Conservation (phyloP, 768 basidiomycete genomes). For the Postia placenta region DNA sequence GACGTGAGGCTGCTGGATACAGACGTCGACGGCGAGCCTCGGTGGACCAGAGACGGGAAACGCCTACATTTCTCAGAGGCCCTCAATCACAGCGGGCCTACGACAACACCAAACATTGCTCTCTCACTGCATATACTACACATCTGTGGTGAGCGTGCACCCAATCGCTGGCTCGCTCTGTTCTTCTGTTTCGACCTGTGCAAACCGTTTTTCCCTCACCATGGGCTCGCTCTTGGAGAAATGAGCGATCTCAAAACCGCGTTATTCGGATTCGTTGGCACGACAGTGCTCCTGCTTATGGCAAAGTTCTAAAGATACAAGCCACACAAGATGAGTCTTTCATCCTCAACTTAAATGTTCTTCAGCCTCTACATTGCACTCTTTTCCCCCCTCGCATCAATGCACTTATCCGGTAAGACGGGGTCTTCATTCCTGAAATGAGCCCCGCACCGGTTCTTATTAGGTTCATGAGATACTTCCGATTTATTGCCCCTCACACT, state of each 20-base stretch:
- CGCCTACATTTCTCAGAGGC: too few species aligned
- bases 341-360: constrained; percentile 16
- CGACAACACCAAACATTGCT: too few species aligned
- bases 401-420: constrained; percentile 65
- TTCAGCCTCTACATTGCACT: constrained; percentile 51
- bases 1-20: too few species aligned
- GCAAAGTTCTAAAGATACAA: constrained; percentile 61
- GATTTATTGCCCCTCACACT: constrained; percentile 52
- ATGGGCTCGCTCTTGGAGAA: neutral
- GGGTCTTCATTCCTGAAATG: constrained; percentile 62
- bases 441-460: constrained; percentile 53
- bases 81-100: too few species aligned
- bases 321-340: constrained; percentile 26
- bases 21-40: too few species aligned
- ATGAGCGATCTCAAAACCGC: constrained; percentile 41
- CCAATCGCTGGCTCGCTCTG: too few species aligned
- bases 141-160: too few species aligned
- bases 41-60: too few species aligned
- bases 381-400: constrained; percentile 52
- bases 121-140: too few species aligned
- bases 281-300: constrained; percentile 56
- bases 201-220: too few species aligned
- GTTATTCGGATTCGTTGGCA: constrained; percentile 53
- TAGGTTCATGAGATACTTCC: constrained; percentile 46
- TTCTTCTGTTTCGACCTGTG: too few species aligned